These are phyloP conservation scores for Cyberlindnera sargentensis DNA, from an alignment of 805 yeast species.

Conservation along the genomic window DNA sequence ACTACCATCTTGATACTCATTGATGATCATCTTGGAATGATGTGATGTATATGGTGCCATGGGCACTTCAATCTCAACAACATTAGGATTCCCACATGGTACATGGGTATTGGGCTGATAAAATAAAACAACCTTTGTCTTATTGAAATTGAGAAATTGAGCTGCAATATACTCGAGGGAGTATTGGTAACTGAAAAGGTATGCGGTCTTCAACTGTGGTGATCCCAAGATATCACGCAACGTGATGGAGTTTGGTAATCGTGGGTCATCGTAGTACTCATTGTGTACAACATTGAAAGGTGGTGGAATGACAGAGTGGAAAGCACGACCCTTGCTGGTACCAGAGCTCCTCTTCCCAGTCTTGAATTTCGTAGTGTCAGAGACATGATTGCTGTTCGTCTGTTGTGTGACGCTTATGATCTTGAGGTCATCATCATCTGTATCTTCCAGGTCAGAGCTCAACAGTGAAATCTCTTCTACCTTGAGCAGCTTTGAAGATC, in stretches of 20 bases:
- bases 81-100: conserved; percentile 1
- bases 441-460: neutral
- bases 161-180: conserved; percentile 27
- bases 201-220: conserved; percentile 28
- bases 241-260: conserved; percentile 19
- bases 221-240: conserved; percentile 29
- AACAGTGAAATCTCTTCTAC: no score
- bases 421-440: conserved; percentile 1
- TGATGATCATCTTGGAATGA: conserved; percentile 64
- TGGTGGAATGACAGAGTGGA: neutral
- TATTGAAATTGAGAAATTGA: conserved; percentile 25
- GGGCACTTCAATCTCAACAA: conserved; percentile 21
- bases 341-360: no score
- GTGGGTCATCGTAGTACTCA: conserved; percentile 9
- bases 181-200: conserved; percentile 43
- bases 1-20: conserved; percentile 34
- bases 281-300: conserved; percentile 21
- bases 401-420: neutral
- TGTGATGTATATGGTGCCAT: conserved; percentile 42
- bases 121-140: conserved; percentile 19
- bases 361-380: no score
- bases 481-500: no score
- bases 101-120: conserved; percentile 28
- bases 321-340: no score
- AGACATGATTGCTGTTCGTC: no score